These are phyloP conservation scores for Myxozyma nipponensis DNA, from an alignment of 805 yeast species.

Conservation along the genomic window DNA sequence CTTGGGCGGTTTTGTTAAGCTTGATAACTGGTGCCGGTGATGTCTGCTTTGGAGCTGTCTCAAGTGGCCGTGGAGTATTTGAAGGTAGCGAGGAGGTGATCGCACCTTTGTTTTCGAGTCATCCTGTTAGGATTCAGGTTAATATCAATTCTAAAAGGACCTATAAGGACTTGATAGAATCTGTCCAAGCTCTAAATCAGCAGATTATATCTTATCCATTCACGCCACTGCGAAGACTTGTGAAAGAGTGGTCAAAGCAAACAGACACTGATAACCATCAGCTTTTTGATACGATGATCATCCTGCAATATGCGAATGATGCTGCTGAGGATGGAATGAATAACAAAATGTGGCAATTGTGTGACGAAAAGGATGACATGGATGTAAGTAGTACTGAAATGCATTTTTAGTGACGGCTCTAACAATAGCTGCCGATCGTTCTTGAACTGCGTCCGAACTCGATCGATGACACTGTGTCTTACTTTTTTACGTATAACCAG, in stretches of 20 bases:
- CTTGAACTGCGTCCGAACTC: conserved; percentile 10
- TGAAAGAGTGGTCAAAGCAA: background rate
- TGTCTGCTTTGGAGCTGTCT: conserved; percentile 29
- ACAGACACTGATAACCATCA: background rate
- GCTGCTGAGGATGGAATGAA: conserved; percentile 4
- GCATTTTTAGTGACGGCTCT: background rate
- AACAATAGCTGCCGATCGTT: conserved; percentile 9
- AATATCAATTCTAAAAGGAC: background rate
- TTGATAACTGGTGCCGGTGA: conserved; percentile 16
- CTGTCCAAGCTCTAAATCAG: conserved; percentile 1
- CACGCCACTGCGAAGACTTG: conserved; percentile 15
- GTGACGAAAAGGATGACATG: conserved; percentile 12
- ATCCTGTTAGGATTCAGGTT: conserved; percentile 18
- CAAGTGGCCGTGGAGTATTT: conserved; percentile 26
- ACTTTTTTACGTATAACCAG: conserved; percentile 4
- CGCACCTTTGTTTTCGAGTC: conserved; percentile 20
- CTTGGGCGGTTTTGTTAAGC: conserved; percentile 27
- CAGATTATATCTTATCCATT: conserved; percentile 8
- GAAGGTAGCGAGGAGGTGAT: conserved; percentile 14
- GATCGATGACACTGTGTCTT: conserved; percentile 2
- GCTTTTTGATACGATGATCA: conserved; percentile 21
- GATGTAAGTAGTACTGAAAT: conserved; percentile 5
- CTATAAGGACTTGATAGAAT: background rate
- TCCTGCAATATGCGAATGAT: conserved; percentile 7
- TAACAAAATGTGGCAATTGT: conserved; percentile 10